Percentiles rank a stretch among this genome's conserved stretches.
phyloP scores from a whole-genome alignment of 805 yeast species.

The Martiniozyma abietophila region DNA sequence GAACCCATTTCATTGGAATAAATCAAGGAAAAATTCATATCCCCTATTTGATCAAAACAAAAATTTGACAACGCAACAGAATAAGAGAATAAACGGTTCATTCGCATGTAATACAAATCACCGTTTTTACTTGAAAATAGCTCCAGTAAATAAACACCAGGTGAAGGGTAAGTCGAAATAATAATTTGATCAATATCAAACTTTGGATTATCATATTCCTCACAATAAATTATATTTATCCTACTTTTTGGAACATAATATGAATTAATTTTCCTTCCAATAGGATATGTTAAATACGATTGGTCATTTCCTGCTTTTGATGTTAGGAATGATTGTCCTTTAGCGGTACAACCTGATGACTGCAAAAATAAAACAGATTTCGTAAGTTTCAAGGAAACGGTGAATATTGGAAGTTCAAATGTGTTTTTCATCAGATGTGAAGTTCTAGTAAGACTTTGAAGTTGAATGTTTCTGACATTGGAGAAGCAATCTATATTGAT shows the following conservation, averaged over 20 bases:
- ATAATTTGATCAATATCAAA: constrained; percentile 22
- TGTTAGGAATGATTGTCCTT: constrained; percentile 19
- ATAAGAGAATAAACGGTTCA: constrained; percentile 18
- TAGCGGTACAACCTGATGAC: constrained; percentile 16
- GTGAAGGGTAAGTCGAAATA: constrained; percentile 14
- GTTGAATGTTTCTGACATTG: neutral
- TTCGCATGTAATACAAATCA: constrained; percentile 13
- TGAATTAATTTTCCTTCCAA: constrained; percentile 12
- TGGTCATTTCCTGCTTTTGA: constrained; percentile 23
- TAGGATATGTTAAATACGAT: constrained; percentile 10
- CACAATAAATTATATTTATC: constrained; percentile 13
- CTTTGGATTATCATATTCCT: constrained; percentile 14
- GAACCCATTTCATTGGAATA: constrained; percentile 21
- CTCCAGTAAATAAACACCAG: constrained; percentile 21
- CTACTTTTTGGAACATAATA: constrained; percentile 19
- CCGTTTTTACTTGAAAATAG: constrained; percentile 15
- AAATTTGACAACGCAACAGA: constrained; percentile 17
- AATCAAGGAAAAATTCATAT: constrained; percentile 12
- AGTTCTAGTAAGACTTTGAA: neutral
- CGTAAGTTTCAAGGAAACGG: constrained; percentile 20
- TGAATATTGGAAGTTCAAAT: constrained; percentile 22
- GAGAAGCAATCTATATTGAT: constrained; percentile 4
- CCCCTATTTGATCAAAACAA: constrained; percentile 16
- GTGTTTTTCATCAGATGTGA: constrained; percentile 12
- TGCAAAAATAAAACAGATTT: constrained; percentile 21